Percentiles rank a stretch among this genome's conserved stretches.
Evolutionary conservation across 805 yeast genomes (phyloP).

Genomic region (Hanseniaspora osmophila): DNA sequence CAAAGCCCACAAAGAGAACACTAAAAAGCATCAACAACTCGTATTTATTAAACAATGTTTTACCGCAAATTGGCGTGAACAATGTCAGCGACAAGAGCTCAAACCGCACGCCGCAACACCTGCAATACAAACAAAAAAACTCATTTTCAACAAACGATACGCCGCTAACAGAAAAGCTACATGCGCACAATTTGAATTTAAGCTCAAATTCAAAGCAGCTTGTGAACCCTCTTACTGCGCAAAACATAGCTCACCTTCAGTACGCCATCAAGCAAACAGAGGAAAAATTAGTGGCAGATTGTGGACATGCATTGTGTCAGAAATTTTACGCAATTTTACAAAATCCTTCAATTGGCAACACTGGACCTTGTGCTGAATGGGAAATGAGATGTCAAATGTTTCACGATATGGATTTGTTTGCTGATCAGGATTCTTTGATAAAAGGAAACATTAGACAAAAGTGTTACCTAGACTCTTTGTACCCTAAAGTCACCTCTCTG

Average conservation of each 20-base stretch:
- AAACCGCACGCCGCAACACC: background rate
- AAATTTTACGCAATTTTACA: too few relatives aligned
- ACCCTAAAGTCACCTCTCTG: conserved; percentile 5
- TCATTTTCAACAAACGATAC: background rate
- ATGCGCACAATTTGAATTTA: background rate
- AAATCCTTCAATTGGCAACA: background rate
- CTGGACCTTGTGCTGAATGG: conserved; percentile 11
- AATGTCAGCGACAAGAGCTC: too few relatives aligned
- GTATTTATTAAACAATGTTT: background rate
- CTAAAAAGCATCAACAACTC: background rate
- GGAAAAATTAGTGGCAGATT: conserved; percentile 7
- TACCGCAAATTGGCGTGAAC: background rate
- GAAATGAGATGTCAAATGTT: conserved; percentile 11
- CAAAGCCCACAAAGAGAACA: background rate
- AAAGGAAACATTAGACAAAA: conserved; percentile 16
- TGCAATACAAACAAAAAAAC: background rate
- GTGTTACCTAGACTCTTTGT: conserved; percentile 17
- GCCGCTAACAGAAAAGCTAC: background rate
- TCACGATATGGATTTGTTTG: conserved; percentile 21
- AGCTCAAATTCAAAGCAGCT: too few relatives aligned
- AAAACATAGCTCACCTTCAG: conserved; percentile 5
- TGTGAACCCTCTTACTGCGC: background rate
- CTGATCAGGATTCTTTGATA: conserved; percentile 4
- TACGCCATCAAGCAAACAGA: conserved; percentile 11
- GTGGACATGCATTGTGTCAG: conserved; percentile 10